phyloP scores from a whole-genome alignment of 176 grass and related monocot genomes.

The Secale cereale region DNA sequence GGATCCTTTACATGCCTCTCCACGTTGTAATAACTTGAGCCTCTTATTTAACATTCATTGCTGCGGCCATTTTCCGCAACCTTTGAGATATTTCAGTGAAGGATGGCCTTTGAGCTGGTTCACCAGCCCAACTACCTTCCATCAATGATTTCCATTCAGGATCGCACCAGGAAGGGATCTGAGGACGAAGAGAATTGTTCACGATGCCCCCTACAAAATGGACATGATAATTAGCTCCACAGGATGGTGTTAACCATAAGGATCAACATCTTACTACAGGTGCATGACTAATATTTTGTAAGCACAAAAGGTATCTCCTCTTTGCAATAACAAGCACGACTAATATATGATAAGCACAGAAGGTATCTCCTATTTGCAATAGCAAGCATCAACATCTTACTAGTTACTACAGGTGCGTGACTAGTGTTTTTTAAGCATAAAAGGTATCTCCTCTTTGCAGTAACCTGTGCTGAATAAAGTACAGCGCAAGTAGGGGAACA shows the following conservation, averaged over 20 bases:
- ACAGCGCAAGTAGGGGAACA: not conserved
- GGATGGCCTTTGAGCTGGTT: conserved; percentile 77
- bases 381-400: not conserved
- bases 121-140: conserved; percentile 82
- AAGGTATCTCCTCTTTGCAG: conserved; percentile 2
- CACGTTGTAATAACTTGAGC: not conserved
- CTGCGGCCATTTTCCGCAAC: conserved; percentile 89
- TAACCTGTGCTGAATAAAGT: not conserved
- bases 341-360: conserved; percentile 17
- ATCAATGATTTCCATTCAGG: conserved; percentile 98
- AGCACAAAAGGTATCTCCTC: conserved; percentile 5
- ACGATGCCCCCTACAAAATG: conserved; percentile 70
- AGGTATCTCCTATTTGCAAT: not conserved
- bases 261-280: not conserved
- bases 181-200: conserved; percentile 76
- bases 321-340: conserved; percentile 1
- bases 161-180: conserved; percentile 93
- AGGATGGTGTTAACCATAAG: not conserved
- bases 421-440: conserved; percentile 11
- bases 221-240: conserved; percentile 16
- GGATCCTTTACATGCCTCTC: conserved; percentile 15
- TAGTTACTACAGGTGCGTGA: conserved; percentile 15
- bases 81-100: conserved; percentile 94
- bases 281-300: conserved; percentile 22
- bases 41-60: conserved; percentile 79